Evolutionary conservation across 371 early-diverging fungal genomes (phyloP), one percentile per base, ranked within the genome.

Genomic region (Basidiobolus meristosporus): DNA sequence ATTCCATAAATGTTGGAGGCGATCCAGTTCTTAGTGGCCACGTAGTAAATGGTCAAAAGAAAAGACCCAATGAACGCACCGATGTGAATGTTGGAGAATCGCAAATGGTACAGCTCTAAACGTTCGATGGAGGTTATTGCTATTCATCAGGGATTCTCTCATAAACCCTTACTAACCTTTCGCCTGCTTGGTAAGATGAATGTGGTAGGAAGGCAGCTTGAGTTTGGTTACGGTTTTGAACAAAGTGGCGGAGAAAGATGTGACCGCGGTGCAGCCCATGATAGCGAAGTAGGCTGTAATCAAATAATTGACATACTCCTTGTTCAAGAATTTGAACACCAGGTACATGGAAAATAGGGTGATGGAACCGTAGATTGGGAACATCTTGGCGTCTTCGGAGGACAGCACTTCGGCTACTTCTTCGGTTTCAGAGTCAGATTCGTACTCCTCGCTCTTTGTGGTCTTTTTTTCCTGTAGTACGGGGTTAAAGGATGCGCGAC

Each of bases 21-120:
- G 44, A 87, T 70, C 91, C 93, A 91, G 62, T 89, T 82, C 64
- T 91, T 95, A 36, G 82, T 73, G 33, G 66, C 59, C 29, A 77
- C 63, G 54, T 92, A 97, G 49, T 63, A 70, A 7, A 54, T 80
- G 5, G 83, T 84, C 18, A 87, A 47, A 18, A 59, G 44, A 20
- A 73, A 53, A 17, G 84, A 73, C 17, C 57, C 48, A 17, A 68
- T 57, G 16, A 73, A 41, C 40, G 77, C 46, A 12, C 57, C 54
- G 38, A 82, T 45, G 48, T 86, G 82, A 37, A 84, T 54, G 20
- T 61, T 52, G n/a, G 83, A 79, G 48, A 93, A 90, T 42, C 61
- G 70, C 31, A 66, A 53, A 15, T 64, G 62, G 39, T 66, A 74
- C 29, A 85, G 41, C 33, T 73, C 69, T 70, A 50, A 18, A 38